Evolutionary conservation across 1,284 basidiomycete species (phyloP), one percentile per base, ranked within the genome.

Genomic region (Boletus semigastroideus): DNA sequence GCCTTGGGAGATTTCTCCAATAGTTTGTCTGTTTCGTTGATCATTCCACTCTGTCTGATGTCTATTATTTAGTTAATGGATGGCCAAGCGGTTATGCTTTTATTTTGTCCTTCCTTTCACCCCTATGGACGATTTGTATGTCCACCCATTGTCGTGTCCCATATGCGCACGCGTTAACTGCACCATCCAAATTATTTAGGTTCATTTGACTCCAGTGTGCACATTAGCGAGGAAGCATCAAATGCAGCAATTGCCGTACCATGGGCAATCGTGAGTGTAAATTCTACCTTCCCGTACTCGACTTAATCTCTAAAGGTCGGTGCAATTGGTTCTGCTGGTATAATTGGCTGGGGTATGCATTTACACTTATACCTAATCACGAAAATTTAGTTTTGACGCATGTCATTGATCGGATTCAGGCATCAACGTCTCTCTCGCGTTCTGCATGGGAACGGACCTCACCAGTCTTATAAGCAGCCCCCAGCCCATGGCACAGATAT

Each of bases 1-100:
- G 88, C 84, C 0, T 69, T 91, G 5, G 80, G 84, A 20, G 74
- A 81, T 49, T 87, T 87, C 53, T 64, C 71, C 7, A 82, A 83
- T 52, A 56, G 83, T 85, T 48, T 19, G 73, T 65, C 14, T 11
- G 31, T 19, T 13, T 39, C 34, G 17, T 25, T 44, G 0, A 14
- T 25, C 33, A 53, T 42, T 40, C 13, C 17, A 36, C 39, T 31
- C 19, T 6, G 27, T n/a, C 42, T 66, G 9, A 36, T 40, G 22
- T 36, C 34, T 36, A 17, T 19, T 10, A 2, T 33, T 40, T 13
- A 89, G 87, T 83, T n/a, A 78, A 81, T 49, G 82, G 82, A 6
- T 93, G 87, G 86, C 73, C 82, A 0, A 73, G 78, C 59, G 86
- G 87, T 1, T 90, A 79, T 58, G 85, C 90, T 0, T 92, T 92